Conservation (phyloP, 148 eudicot genomes). For the Diospyros lotus region DNA sequence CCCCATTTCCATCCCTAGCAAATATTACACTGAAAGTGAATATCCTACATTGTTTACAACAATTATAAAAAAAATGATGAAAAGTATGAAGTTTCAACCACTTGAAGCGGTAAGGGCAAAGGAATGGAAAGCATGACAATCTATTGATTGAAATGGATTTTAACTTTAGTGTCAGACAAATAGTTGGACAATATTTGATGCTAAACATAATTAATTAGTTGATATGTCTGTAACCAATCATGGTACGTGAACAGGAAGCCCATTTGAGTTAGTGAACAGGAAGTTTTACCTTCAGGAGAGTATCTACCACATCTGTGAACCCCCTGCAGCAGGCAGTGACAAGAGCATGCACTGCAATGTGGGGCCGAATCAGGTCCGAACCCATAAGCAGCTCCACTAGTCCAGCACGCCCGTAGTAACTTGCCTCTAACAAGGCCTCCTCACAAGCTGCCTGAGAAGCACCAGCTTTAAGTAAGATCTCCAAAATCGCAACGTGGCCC, state of each 20-base stretch:
- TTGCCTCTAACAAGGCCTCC: constrained; percentile 87
- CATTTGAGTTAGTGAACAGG: not conserved
- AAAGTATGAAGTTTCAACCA: no score
- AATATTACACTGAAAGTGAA: not conserved
- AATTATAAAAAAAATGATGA: no score
- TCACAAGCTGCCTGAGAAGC: constrained; percentile 95
- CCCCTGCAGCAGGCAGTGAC: constrained; percentile 91
- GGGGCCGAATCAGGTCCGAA: constrained; percentile 84
- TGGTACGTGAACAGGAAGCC: not conserved
- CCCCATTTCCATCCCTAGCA: not conserved
- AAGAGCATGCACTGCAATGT: constrained; percentile 73
- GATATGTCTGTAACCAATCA: not conserved
- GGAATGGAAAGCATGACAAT: not conserved
- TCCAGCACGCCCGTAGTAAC: constrained; percentile 64
- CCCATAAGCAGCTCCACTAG: constrained; percentile 58
- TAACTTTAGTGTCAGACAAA: not conserved
- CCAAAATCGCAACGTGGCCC: constrained; percentile 67
- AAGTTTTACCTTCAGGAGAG: constrained; percentile 65
- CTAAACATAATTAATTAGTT: not conserved
- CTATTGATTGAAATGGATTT: not conserved
- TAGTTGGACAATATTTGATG: not conserved
- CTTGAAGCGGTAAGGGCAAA: no score
- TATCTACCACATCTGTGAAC: constrained; percentile 56
- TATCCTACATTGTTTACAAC: no score
- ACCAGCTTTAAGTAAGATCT: constrained; percentile 82